Evolutionary conservation across 495 filamentous ascomycete species (phyloP), one percentile per base, ranked within the genome.

Genomic region (Chlorociboria aeruginascens): DNA sequence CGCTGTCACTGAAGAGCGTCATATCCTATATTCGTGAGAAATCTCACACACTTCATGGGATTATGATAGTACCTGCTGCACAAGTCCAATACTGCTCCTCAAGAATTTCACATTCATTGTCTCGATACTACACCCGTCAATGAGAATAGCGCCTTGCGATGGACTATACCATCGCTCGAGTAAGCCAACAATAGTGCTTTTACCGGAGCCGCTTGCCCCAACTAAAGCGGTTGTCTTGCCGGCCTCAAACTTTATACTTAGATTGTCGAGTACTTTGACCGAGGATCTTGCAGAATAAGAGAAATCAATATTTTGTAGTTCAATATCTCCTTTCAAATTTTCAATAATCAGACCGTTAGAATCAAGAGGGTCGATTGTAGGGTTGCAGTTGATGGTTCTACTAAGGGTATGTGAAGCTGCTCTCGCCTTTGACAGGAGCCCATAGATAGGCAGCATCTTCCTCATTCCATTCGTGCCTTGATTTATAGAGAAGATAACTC

Each of bases 111-210:
- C 66, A 51, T 87, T 82, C 16, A 87, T 56, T 14, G 67, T 65
- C 30, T 73, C 74, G 49, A 89, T 83, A 34, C 86, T 77, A 46
- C 74, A 69, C 39, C 77, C 83, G 54, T 89, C 83, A 30, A 87
- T 69, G 37, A 71, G 77, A 32, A 89, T 63, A 31, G 73, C 72
- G 3, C 20, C 20, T 25, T 4, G 20, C 20, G 20, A 25, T 0
- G 69, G 66, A 6, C 64, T 64, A 61, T 81, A 82, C 56, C 79
- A 70, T 17, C 75, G 70, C 51, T 82, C 77, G 2, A 80, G 60
- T 6, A 82, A 63, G 0, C 71, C 71, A 42, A 83, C 72, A 20
- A 78, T 74, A 1, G 77, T 78, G 2, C 70, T 74, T 59, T 83
- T 83, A 32, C 79, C 79, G 40, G 73, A 72, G 20, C 79, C 79